Conservation (phyloP, 495 filamentous ascomycete species). For the Saxispiralis lemnorum region DNA sequence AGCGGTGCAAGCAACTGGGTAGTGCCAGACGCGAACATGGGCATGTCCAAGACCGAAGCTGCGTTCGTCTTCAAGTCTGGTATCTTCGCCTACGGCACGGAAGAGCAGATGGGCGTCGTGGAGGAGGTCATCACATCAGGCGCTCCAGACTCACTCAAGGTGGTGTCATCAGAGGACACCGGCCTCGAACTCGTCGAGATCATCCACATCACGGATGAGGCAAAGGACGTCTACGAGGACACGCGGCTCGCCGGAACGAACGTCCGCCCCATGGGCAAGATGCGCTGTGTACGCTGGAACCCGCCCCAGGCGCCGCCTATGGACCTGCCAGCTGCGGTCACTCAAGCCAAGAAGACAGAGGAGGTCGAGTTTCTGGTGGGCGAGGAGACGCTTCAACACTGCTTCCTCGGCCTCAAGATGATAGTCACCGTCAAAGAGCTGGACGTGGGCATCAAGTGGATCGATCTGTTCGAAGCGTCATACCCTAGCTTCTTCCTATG, state of each 20-base stretch:
- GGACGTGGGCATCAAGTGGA: constrained; percentile 27
- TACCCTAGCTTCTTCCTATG: constrained; percentile 39
- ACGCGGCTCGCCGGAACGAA: constrained; percentile 10
- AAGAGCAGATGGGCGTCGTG: constrained; percentile 15
- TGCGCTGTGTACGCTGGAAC: constrained; percentile 20
- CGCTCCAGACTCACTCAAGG: constrained; percentile 16
- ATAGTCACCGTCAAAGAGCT: constrained; percentile 43
- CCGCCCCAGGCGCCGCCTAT: constrained; percentile 15
- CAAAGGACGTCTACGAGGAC: constrained; percentile 27
- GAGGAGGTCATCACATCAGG: not conserved
- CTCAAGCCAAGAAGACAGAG: constrained; percentile 18
- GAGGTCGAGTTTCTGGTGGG: constrained; percentile 52
- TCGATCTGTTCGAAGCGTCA: constrained; percentile 37
- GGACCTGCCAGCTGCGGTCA: constrained; percentile 17
- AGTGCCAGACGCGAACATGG: constrained; percentile 15
- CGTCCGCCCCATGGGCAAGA: constrained; percentile 22
- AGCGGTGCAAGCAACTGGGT: constrained; percentile 22
- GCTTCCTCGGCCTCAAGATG: constrained; percentile 65
- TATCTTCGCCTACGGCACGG: constrained; percentile 22
- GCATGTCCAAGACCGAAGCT: constrained; percentile 18
- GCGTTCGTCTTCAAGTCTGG: constrained; percentile 25
- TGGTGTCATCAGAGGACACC: constrained; percentile 28
- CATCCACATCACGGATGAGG: constrained; percentile 24
- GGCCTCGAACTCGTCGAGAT: constrained; percentile 42
- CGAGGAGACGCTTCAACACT: constrained; percentile 38